These are phyloP conservation scores for Penstemon davidsonii DNA, from an alignment of 257 asterid genomes.

Conservation along the genomic window DNA sequence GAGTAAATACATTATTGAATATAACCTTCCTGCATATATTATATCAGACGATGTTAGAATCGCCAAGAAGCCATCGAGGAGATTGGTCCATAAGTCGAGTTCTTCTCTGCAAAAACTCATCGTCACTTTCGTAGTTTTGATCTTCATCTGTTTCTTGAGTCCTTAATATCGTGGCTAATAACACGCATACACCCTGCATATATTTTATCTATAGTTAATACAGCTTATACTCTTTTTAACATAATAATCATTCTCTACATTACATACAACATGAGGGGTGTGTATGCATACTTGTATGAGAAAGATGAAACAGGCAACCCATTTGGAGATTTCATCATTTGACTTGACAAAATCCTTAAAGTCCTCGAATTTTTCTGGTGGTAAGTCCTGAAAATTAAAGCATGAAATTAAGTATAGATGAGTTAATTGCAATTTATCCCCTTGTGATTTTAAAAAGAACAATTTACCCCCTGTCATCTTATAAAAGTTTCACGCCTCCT, in stretches of 20 bases:
- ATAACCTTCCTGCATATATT: background rate
- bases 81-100: conserved; percentile 34
- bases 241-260: background rate
- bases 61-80: conserved; percentile 3
- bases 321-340: conserved; percentile 34
- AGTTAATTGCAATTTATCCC: no score
- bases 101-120: conserved; percentile 20
- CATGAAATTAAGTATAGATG: no score
- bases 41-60: conserved; percentile 30
- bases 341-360: conserved; percentile 42
- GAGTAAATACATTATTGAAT: background rate
- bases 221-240: background rate
- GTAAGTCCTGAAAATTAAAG: conserved; percentile 38
- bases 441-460: no score
- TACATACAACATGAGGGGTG: background rate
- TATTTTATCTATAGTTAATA: background rate
- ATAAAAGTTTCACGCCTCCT: no score
- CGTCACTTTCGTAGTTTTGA: conserved; percentile 25
- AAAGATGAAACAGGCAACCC: conserved; percentile 36
- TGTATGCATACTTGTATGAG: conserved; percentile 45
- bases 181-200: conserved; percentile 49
- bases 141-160: conserved; percentile 28
- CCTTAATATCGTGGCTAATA: conserved; percentile 49
- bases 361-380: conserved; percentile 44
- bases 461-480: no score